Base-by-base conservation (phyloP, 352 stramenopile species). In the Pythium oligandrum region DNA sequence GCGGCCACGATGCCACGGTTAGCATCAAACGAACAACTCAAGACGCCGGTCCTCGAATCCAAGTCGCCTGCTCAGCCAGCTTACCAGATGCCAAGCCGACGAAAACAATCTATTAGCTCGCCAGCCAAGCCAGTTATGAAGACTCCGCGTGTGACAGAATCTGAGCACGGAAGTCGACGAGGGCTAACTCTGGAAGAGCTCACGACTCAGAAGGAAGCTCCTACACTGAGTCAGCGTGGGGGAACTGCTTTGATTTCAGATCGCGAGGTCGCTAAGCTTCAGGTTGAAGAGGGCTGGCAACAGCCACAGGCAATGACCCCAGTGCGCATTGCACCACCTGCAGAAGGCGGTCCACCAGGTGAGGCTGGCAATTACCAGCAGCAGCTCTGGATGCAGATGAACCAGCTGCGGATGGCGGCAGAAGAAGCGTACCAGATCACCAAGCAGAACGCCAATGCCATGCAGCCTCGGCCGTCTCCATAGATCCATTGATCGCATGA, bases 351-450 rank as follows among this genome's bases (percentile, higher is more conserved):
- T 32, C 30, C 34, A 36, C 11, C 17, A 26, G 17, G 17, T 26
- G 17, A 26, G 17, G 5, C 36, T 40, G 44, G 57, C 10, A 43
- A 50, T 17, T 42, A 67, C 34, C 61, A 53, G 1, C 61, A 65
- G 26, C 61, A 75, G 35, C 42, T 86, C 11, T 69, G 75, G 51
- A 56, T 68, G 42, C 76, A 66, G 53, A 86, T 86, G 75, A 65
- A 66, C 34, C 63, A 80, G 51, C 55, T 86, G n/a, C 70, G 77
- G 32, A 65, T 74, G 39, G 70, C 68, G n/a, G 74, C 75, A 0
- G 75, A 86, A 53, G 75, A 71, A 2, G 73, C 75, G n/a, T 86
- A 83, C 49, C 68, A 80, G 53, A 63, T 82, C 42, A 78, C 75
- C 17, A 78, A 74, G 45, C 68, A 76, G 46, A 77, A 68, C 35